These are phyloP conservation scores for Lolium rigidum DNA, from an alignment of 176 grass and related monocot species.

Conservation along the genomic window DNA sequence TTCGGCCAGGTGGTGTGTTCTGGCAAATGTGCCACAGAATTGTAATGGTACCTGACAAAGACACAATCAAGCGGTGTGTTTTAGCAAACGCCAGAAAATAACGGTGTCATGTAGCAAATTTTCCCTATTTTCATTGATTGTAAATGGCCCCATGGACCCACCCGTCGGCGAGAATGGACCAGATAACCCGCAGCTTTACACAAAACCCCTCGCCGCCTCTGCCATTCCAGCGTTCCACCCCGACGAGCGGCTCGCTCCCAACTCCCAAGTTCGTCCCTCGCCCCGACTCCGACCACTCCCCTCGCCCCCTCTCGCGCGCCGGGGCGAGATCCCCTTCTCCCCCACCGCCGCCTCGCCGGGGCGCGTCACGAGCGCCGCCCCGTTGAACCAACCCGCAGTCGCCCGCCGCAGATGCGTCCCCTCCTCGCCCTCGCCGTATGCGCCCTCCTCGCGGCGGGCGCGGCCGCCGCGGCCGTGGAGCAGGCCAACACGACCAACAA, in stretches of 20 bases:
- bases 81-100: too few species aligned
- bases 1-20: too few species aligned
- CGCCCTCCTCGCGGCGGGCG: conserved; percentile 35
- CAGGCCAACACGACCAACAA: conserved; percentile 67
- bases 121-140: neutral
- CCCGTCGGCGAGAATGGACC: neutral
- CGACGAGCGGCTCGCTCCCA: conserved; percentile 33
- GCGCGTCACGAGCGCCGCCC: neutral
- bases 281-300: conserved; percentile 26
- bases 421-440: conserved; percentile 40
- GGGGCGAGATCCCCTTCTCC: conserved; percentile 48
- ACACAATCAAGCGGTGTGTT: too few species aligned
- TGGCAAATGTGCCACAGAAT: too few species aligned
- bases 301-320: neutral
- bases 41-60: too few species aligned
- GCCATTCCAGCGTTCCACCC: conserved; percentile 7
- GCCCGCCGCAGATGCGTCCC: conserved; percentile 44
- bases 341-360: neutral
- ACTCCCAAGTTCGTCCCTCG: conserved; percentile 14
- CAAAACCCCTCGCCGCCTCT: neutral
- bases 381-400: neutral
- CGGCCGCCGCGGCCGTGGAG: conserved; percentile 25
- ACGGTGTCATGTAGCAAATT: too few species aligned
- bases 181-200: neutral
- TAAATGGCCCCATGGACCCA: neutral